These are phyloP conservation scores for Flaveria robusta DNA, from an alignment of 129 eudicot species.

Conservation along the genomic window DNA sequence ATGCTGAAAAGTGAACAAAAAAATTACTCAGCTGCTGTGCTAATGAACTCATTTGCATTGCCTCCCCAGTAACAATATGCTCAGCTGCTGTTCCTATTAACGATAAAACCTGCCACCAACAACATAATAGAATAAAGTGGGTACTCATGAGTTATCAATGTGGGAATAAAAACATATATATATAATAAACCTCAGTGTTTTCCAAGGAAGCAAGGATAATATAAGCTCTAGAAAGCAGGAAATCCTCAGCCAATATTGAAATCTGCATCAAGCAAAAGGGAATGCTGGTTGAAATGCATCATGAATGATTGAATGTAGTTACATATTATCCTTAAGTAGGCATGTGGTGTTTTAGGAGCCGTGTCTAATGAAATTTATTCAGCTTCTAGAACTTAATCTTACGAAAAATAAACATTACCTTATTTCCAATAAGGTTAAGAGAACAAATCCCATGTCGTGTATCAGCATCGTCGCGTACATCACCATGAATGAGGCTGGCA, in stretches of 20 bases:
- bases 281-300: no score
- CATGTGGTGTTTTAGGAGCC: not conserved
- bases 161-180: not conserved
- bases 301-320: no score
- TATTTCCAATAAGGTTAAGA: constrained; percentile 79
- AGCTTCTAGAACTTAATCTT: not conserved
- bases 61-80: constrained; percentile 97
- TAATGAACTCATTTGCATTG: constrained; percentile 83
- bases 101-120: constrained; percentile 64
- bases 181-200: constrained; percentile 69
- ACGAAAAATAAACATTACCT: constrained; percentile 42
- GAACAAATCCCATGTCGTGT: constrained; percentile 82
- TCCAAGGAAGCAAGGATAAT: constrained; percentile 76
- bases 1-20: no score
- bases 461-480: constrained; percentile 87
- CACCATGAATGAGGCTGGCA: constrained; percentile 95
- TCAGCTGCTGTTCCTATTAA: constrained; percentile 72
- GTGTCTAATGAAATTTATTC: not conserved
- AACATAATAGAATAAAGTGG: not conserved
- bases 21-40: constrained; percentile 43
- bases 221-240: constrained; percentile 88
- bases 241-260: constrained; percentile 92
- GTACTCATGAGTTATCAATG: no score
- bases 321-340: no score
- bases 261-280: constrained; percentile 48